Base-by-base conservation (phyloP, 1,284 basidiomycete genomes). In the Schizophyllum commune region DNA sequence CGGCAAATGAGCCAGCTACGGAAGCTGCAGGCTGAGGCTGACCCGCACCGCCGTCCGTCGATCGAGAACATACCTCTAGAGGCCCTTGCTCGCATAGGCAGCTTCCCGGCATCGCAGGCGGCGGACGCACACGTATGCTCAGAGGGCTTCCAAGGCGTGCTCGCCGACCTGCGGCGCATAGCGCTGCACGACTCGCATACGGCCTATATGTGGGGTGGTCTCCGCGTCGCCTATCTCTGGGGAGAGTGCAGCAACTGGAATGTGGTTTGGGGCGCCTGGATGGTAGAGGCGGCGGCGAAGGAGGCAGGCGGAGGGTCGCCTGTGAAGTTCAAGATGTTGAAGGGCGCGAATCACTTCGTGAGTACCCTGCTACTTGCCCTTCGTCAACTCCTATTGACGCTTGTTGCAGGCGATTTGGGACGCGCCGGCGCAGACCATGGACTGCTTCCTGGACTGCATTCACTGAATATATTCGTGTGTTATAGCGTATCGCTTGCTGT, bases 321-420 rank as follows among this genome's bases (percentile, higher is more conserved):
- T 17, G 11, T 58, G n/a, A 13, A 15, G 13, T 58, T 58, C 57
- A 58, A 58, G 51, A n/a, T 51, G 27, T 20, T 58, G 57, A 58
- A 58, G 47, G 58, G 58, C 27, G 58, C 58, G 11, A 58, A 58
- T 52, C 58, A 58, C 47, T 58, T 52, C 47, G 58, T 58, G 22
- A 52, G 58, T 6, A 32, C 20, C 2, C 5, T 32, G 5, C 39
- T 13, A 8, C 13, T 2, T 13, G 13, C 13, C 39, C 17, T 8
- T 47, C 9, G 3, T 47, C 39, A 21, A 6, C 11, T n/a, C 13
- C 33, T 3, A 5, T 5, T 21, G n/a, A 32, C 55, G 20, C 9
- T 3, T 17, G 9, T 8, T 11, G 17, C 9, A 47, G 39, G 39
- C 39, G 9, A 11, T 47, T 17, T 47, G 39, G 39, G 39, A 47